phyloP scores from a whole-genome alignment of 148 eudicot species.

The Heliosperma pusillum region DNA sequence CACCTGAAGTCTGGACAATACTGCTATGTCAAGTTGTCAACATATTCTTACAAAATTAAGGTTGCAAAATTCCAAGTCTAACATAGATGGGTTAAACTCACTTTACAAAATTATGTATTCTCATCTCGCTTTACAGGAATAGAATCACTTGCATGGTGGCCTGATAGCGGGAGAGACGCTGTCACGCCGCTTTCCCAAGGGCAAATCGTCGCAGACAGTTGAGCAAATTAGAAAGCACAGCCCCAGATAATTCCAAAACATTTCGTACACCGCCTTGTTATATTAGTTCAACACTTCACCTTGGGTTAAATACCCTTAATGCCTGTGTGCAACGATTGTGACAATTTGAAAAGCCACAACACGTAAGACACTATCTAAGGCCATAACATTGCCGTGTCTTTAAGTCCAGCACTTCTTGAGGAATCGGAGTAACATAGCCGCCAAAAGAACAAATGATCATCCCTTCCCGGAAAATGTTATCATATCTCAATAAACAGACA shows the following conservation, averaged over 20 bases:
- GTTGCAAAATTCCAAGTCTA: no score
- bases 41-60: no score
- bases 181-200: not conserved
- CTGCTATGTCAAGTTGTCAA: no score
- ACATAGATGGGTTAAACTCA: no score
- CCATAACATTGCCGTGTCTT: not conserved
- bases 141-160: not conserved
- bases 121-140: not conserved
- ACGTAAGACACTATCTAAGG: not conserved
- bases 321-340: no score
- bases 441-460: not conserved
- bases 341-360: no score
- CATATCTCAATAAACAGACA: not conserved
- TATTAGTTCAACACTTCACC: not conserved
- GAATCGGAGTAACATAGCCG: not conserved
- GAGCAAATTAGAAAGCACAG: not conserved
- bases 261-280: not conserved
- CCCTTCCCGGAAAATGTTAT: not conserved
- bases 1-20: not conserved
- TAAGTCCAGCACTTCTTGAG: not conserved
- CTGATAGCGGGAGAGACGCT: not conserved
- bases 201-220: not conserved
- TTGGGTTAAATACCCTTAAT: no score
- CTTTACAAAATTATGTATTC: not conserved
- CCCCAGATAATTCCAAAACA: not conserved